Conservation (phyloP, 345 rosid species). For the Gossypium anomalum region DNA sequence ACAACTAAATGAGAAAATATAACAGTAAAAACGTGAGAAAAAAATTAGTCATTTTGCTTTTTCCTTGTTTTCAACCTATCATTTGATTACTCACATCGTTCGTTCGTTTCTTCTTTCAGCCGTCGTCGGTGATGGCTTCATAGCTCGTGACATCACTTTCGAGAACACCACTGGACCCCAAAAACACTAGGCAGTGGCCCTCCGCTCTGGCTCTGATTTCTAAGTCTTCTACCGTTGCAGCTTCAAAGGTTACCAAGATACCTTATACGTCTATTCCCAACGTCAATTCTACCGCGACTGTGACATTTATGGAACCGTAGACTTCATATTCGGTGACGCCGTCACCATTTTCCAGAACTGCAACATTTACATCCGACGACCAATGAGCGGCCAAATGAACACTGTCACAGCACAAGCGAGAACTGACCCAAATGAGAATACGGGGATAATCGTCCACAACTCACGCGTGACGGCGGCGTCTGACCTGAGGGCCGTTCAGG, state of each 20-base stretch:
- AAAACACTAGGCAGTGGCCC: not conserved
- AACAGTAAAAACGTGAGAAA: too few relatives aligned
- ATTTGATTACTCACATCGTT: not conserved
- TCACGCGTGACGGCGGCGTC: not conserved
- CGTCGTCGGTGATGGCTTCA: not conserved
- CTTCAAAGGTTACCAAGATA: not conserved
- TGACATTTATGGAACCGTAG: not conserved
- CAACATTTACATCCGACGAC: not conserved
- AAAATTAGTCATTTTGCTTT: too few relatives aligned
- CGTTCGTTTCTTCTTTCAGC: not conserved
- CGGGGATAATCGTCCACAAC: not conserved
- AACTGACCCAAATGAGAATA: not conserved
- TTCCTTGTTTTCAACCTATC: too few relatives aligned
- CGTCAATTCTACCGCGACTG: not conserved
- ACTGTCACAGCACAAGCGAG: not conserved
- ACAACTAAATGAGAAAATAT: too few relatives aligned
- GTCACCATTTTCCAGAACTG: not conserved
- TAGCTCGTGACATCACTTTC: not conserved
- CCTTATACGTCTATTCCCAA: conserved; percentile 1
- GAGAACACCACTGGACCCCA: not conserved
- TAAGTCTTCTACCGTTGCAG: not conserved
- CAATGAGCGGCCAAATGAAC: not conserved
- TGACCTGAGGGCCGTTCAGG: not conserved
- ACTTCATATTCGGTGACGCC: not conserved
- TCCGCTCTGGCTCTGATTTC: not conserved